A percentile compares a stretch with the other conserved stretches of the same genome.
These are phyloP conservation scores for Isoetes engelmannii DNA, from an alignment of 83 land plant species.

Conservation along the genomic window DNA sequence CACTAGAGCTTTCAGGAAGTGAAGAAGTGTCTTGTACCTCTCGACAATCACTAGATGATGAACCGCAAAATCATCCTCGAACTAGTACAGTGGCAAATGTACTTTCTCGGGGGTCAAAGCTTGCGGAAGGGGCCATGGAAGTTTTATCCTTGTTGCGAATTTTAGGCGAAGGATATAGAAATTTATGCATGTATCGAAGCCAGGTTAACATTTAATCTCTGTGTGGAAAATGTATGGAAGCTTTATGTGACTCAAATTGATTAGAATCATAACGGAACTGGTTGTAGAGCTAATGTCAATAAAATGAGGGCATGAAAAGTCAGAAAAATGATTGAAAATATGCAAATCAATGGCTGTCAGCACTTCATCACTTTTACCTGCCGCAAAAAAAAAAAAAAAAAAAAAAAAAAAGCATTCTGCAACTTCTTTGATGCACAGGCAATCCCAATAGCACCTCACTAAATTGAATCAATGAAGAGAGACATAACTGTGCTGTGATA, in stretches of 20 bases:
- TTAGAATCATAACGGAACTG: too few relatives aligned
- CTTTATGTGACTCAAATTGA: not conserved
- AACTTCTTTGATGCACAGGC: too few relatives aligned
- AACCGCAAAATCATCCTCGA: slow-evolving; percentile 30
- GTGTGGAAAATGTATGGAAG: not conserved
- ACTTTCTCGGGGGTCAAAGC: slow-evolving; percentile 25
- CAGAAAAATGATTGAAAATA: too few relatives aligned
- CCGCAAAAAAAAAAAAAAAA: too few relatives aligned
- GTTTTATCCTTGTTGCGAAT: slow-evolving; percentile 56
- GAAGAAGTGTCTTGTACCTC: slow-evolving; percentile 23
- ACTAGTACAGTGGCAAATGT: slow-evolving; percentile 13
- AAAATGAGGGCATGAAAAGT: too few relatives aligned
- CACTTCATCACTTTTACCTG: too few relatives aligned
- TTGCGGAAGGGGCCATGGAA: slow-evolving; percentile 48
- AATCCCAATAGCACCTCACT: too few relatives aligned
- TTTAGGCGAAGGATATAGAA: slow-evolving; percentile 81
- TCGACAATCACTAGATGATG: slow-evolving; percentile 37
- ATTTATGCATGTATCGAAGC: slow-evolving; percentile 71
- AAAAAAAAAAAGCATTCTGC: too few relatives aligned
- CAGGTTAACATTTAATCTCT: slow-evolving; percentile 41
- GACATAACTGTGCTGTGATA: too few relatives aligned
- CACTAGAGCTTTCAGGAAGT: slow-evolving; percentile 48
- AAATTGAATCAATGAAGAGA: too few relatives aligned
- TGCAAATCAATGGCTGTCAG: too few relatives aligned
- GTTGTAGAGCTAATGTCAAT: too few relatives aligned